phyloP scores from a whole-genome alignment of 345 rosid genomes.

The Hevea brasiliensis region DNA sequence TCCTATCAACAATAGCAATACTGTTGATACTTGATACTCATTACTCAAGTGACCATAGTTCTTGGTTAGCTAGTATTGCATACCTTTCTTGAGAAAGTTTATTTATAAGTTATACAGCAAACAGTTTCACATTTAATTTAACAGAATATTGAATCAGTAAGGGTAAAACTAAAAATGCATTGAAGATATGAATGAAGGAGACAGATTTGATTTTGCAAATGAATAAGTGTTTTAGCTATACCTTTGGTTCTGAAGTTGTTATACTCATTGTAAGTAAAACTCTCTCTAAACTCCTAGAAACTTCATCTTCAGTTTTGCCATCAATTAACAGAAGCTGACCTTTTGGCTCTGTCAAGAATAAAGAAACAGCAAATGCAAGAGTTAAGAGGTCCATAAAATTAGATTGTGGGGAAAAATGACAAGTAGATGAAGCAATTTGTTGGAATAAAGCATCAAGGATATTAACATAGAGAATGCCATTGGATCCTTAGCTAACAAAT shows the following conservation, averaged over 20 bases:
- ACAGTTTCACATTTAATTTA: not conserved
- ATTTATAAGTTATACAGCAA: not conserved
- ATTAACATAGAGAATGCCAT: not conserved
- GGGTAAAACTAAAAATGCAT: not conserved
- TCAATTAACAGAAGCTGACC: constrained; percentile 94
- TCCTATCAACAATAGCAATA: not conserved
- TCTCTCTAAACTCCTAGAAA: constrained; percentile 82
- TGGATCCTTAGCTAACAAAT: not conserved
- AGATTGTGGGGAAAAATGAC: not conserved
- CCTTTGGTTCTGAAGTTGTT: constrained; percentile 94
- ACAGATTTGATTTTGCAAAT: too few species aligned
- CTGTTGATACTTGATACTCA: not conserved
- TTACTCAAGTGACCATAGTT: not conserved
- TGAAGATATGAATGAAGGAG: not conserved
- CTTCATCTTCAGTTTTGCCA: constrained; percentile 92
- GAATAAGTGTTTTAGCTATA: constrained; percentile 20
- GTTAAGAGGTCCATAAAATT: not conserved
- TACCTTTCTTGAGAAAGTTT: not conserved
- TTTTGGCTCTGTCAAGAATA: constrained; percentile 69
- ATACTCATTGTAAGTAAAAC: constrained; percentile 94
- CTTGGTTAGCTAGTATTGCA: not conserved
- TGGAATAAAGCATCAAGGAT: not conserved
- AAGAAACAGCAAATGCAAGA: not conserved
- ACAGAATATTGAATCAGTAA: not conserved
- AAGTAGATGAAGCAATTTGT: not conserved